Evolutionary conservation across 2,329 filamentous ascomycete species (phyloP).

Genomic region (Raffaelea ambrosiae): DNA sequence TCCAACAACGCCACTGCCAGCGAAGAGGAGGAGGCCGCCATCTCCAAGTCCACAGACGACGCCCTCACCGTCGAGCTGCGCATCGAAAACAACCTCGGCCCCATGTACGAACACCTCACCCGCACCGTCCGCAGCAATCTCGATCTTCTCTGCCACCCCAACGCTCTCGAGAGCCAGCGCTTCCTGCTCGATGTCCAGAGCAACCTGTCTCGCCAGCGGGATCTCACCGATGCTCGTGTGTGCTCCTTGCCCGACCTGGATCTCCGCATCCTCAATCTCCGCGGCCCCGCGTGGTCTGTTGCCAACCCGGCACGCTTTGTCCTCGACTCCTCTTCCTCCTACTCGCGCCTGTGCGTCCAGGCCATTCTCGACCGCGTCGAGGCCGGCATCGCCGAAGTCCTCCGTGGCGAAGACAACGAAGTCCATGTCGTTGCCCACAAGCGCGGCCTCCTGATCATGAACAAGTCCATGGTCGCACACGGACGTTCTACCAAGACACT

Average conservation of each 20-base stretch:
- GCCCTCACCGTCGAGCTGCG: constrained; percentile 37
- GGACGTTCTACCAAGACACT: constrained; percentile 21
- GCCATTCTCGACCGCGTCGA: constrained; percentile 43
- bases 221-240: constrained; percentile 32
- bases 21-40: constrained; percentile 21
- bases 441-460: constrained; percentile 43
- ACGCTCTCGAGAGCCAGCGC: constrained; percentile 32
- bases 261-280: constrained; percentile 36
- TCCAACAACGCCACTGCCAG: constrained; percentile 29
- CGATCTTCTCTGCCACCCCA: constrained; percentile 34
- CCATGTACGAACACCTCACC: constrained; percentile 34
- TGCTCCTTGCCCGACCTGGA: constrained; percentile 37
- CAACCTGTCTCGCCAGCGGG: constrained; percentile 27
- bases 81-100: constrained; percentile 41
- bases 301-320: constrained; percentile 37
- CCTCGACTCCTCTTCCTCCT: constrained; percentile 30
- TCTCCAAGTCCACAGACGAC: constrained; percentile 30
- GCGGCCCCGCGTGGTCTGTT: constrained; percentile 35
- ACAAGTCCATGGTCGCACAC: constrained; percentile 36
- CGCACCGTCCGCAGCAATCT: constrained; percentile 33
- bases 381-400: constrained; percentile 38
- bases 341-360: constrained; percentile 35
- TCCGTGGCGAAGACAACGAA: constrained; percentile 36
- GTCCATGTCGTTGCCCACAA: constrained; percentile 41
- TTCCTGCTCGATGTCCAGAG: constrained; percentile 32